Conservation (phyloP, 2,329 filamentous ascomycete species). For the Apiospora malaysiana region DNA sequence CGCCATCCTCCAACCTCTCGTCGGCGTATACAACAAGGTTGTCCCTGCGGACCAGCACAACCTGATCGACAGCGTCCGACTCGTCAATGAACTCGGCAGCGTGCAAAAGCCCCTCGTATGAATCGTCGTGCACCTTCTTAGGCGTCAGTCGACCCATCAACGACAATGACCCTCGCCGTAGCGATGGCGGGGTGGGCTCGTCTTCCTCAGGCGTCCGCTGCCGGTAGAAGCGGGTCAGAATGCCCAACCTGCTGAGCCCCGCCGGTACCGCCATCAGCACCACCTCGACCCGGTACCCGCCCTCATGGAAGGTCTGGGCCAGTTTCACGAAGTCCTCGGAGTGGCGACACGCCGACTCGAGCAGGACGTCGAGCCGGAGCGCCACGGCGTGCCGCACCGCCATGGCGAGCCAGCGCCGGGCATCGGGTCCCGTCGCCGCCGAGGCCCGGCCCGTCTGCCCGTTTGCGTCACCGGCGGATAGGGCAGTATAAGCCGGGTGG, state of each 20-base stretch:
- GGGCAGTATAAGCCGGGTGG: slow-evolving; percentile 48
- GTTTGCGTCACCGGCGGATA: slow-evolving; percentile 31
- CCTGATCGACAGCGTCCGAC: slow-evolving; percentile 38
- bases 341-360: slow-evolving; percentile 53
- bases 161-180: slow-evolving; percentile 34
- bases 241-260: slow-evolving; percentile 48
- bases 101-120: slow-evolving; percentile 45
- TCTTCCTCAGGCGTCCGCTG: slow-evolving; percentile 33
- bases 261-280: slow-evolving; percentile 50
- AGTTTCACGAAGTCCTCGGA: slow-evolving; percentile 48
- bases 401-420: slow-evolving; percentile 50
- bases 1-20: slow-evolving; percentile 24
- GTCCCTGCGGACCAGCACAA: slow-evolving; percentile 47
- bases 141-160: slow-evolving; percentile 51
- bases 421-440: slow-evolving; percentile 46
- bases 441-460: slow-evolving; percentile 43
- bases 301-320: slow-evolving; percentile 40
- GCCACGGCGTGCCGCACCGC: slow-evolving; percentile 43
- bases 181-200: background rate
- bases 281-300: slow-evolving; percentile 46
- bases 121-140: slow-evolving; percentile 51
- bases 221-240: slow-evolving; percentile 47
- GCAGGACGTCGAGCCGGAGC: slow-evolving; percentile 43
- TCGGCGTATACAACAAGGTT: slow-evolving; percentile 42
- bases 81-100: slow-evolving; percentile 46